A percentile compares a stretch with the other conserved stretches of the same genome.
These are phyloP conservation scores for Stachybotrys echinatus DNA, from an alignment of 2,329 filamentous ascomycete species.

Conservation along the genomic window DNA sequence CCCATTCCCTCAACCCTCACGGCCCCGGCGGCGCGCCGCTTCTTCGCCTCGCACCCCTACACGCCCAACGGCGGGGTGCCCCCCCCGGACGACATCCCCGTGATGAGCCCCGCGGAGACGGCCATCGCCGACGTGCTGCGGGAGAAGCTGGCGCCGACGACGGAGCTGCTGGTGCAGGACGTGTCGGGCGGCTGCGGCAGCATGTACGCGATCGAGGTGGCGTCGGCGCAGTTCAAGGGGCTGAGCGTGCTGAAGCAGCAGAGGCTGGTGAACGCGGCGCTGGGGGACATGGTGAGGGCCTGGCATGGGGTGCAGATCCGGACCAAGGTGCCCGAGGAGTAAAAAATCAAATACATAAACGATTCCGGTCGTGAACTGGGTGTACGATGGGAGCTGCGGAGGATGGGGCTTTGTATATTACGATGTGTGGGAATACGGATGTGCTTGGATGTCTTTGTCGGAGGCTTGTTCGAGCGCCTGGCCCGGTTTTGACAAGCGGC, in stretches of 20 bases:
- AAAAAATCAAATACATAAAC: background rate
- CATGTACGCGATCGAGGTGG: conserved; percentile 82
- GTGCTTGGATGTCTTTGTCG: too few species aligned
- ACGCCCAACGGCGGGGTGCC: conserved; percentile 2
- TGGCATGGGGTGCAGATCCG: conserved; percentile 83
- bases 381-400: too few species aligned
- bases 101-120: conserved; percentile 47
- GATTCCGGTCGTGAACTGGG: background rate
- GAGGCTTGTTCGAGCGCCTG: too few species aligned
- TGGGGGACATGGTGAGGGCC: conserved; percentile 69
- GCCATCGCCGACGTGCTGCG: conserved; percentile 52
- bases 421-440: too few species aligned
- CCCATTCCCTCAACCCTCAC: background rate
- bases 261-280: conserved; percentile 68
- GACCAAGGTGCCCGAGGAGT: conserved; percentile 47
- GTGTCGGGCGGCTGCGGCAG: conserved; percentile 79
- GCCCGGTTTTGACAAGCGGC: too few species aligned
- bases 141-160: conserved; percentile 29
- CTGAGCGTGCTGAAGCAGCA: conserved; percentile 74
- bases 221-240: conserved; percentile 66
- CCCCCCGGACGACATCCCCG: conserved; percentile 11
- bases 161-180: conserved; percentile 63
- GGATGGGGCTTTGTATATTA: too few species aligned
- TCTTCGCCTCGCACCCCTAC: conserved; percentile 3
- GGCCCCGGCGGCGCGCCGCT: background rate